Percentiles rank a stretch among this genome's conserved stretches.
These are phyloP conservation scores for Boechera retrofracta DNA, from an alignment of 345 rosid genomes.

Conservation along the genomic window DNA sequence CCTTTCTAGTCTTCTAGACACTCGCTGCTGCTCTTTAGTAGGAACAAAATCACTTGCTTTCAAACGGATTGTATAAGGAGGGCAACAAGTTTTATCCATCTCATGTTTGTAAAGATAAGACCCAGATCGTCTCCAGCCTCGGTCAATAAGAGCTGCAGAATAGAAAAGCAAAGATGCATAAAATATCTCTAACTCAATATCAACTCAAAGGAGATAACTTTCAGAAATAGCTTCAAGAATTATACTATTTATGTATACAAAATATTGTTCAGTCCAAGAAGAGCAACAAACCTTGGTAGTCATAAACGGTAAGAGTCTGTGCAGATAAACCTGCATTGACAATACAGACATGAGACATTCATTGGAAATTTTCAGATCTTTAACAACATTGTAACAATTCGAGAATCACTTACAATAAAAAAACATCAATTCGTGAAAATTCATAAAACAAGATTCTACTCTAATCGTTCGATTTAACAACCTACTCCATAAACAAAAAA, in stretches of 20 bases:
- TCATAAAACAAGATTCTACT: background rate
- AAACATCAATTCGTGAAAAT: background rate
- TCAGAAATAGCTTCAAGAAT: background rate
- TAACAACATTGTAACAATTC: background rate
- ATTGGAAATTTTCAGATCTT: background rate
- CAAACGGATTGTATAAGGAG: slow-evolving; percentile 90
- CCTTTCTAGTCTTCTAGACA: slow-evolving; percentile 73
- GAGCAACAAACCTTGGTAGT: slow-evolving; percentile 77
- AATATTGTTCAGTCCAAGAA: slow-evolving; percentile 13
- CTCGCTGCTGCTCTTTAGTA: slow-evolving; percentile 82
- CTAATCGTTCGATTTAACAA: slow-evolving; percentile 1
- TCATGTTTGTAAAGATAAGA: slow-evolving; percentile 87
- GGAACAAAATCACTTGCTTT: slow-evolving; percentile 76
- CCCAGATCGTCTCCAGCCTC: slow-evolving; percentile 95
- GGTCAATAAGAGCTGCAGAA: slow-evolving; percentile 78
- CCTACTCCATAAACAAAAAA: slow-evolving; percentile 4
- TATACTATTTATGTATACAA: background rate
- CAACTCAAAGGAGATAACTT: background rate
- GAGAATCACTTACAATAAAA: background rate
- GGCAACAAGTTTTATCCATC: slow-evolving; percentile 95
- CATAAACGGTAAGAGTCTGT: slow-evolving; percentile 72
- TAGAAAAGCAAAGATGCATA: background rate
- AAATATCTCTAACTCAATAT: slow-evolving; percentile 4
- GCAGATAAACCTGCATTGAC: slow-evolving; percentile 67
- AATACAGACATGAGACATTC: slow-evolving; percentile 6